Conservation (phyloP, 768 basidiomycete species). For the Panaeolus cyanescens region DNA sequence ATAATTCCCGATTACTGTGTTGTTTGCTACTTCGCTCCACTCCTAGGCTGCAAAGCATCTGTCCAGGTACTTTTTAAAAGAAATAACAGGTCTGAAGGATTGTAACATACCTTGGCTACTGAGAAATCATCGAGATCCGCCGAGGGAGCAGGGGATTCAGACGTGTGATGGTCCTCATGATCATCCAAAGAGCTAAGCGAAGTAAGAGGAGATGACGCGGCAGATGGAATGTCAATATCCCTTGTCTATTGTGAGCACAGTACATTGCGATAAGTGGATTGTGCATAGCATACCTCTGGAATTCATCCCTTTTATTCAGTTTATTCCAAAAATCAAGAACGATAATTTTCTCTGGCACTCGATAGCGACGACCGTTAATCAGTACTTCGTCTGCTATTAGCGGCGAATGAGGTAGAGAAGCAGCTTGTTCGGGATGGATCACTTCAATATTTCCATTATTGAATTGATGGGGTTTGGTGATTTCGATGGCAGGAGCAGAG, state of each 20-base stretch:
- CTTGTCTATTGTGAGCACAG: conserved; percentile 21
- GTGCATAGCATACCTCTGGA: conserved; percentile 40
- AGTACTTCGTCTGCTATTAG: conserved; percentile 78
- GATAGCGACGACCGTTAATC: conserved; percentile 87
- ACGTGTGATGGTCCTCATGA: conserved; percentile 40
- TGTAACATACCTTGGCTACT: conserved; percentile 55
- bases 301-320: conserved; percentile 47
- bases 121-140: conserved; percentile 50
- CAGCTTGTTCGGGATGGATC: conserved; percentile 62
- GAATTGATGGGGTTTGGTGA: conserved; percentile 68
- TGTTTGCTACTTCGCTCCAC: neutral
- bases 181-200: conserved; percentile 76
- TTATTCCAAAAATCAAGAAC: conserved; percentile 96
- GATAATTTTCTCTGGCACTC: conserved; percentile 91
- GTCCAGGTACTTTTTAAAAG: neutral
- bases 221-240: conserved; percentile 44
- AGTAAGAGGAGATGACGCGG: conserved; percentile 71
- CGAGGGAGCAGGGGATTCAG: conserved; percentile 23
- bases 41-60: conserved; percentile 30
- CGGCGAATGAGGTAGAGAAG: conserved; percentile 35
- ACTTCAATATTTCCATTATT: conserved; percentile 96
- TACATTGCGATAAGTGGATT: neutral
- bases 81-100: neutral
- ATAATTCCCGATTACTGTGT: neutral
- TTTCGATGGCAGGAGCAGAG: conserved; percentile 65